A percentile compares a stretch with the other conserved stretches of the same genome.
phyloP scores from a whole-genome alignment of 306 rosid species.

The Cucumis melo region DNA sequence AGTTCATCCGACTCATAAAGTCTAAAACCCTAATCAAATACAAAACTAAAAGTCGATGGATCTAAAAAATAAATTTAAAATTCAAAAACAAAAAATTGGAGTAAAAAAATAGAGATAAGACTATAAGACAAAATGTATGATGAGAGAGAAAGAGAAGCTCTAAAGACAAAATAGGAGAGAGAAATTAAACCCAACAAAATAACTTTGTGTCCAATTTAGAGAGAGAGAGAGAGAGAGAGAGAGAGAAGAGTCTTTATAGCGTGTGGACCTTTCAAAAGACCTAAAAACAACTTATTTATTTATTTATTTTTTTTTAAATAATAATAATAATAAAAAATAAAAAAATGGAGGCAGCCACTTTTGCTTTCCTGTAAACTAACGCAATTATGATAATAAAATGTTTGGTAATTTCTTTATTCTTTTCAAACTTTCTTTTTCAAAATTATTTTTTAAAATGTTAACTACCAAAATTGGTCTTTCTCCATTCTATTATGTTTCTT shows the following conservation, averaged over 20 bases:
- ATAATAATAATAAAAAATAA: too few species aligned
- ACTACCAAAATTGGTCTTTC: not conserved
- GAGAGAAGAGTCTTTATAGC: not conserved
- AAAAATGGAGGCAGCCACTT: not conserved
- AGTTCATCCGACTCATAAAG: too few species aligned
- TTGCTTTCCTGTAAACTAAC: not conserved
- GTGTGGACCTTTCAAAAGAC: not conserved
- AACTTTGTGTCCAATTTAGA: not conserved
- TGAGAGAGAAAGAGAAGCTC: too few species aligned
- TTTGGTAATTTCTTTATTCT: not conserved
- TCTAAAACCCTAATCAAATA: too few species aligned
- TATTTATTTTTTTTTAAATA: too few species aligned
- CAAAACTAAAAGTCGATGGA: too few species aligned
- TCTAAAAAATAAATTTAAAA: too few species aligned
- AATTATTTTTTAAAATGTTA: not conserved
- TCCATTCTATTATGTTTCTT: not conserved
- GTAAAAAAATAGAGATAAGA: too few species aligned
- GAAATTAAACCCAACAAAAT: not conserved
- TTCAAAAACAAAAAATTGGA: too few species aligned
- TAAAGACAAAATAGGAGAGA: not conserved
- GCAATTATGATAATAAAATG: not conserved
- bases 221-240: too few species aligned
- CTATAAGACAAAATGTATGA: too few species aligned
- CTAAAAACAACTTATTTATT: too few species aligned
- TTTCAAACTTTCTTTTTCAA: not conserved